These are phyloP conservation scores for Pseudogymnoascus sp. DNA, from an alignment of 2,329 filamentous ascomycete species.

Conservation along the genomic window DNA sequence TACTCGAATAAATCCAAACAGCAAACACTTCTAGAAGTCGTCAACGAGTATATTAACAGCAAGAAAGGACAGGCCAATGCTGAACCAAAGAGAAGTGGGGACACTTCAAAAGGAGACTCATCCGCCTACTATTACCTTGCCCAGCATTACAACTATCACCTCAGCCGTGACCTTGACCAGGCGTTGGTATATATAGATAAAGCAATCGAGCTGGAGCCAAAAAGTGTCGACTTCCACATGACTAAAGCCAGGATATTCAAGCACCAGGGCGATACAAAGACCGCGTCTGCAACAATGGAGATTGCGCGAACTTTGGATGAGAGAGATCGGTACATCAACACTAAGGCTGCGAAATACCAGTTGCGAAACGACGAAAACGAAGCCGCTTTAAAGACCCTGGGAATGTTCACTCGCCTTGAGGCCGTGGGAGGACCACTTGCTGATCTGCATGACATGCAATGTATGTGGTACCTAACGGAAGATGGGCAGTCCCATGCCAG, in stretches of 20 bases:
- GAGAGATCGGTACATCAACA: conserved; percentile 95
- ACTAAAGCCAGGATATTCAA: conserved; percentile 94
- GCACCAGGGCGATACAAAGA: conserved; percentile 69
- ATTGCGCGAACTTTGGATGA: conserved; percentile 75
- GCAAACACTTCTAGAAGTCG: conserved; percentile 64
- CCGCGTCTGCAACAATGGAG: conserved; percentile 83
- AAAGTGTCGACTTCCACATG: conserved; percentile 86
- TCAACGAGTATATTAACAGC: conserved; percentile 66
- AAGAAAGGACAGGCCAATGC: conserved; percentile 36
- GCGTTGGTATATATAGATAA: conserved; percentile 76
- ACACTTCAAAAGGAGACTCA: conserved; percentile 57
- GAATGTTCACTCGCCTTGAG: conserved; percentile 88
- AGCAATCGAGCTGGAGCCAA: conserved; percentile 69
- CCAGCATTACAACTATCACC: conserved; percentile 91
- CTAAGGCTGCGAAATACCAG: conserved; percentile 94
- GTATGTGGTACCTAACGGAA: conserved; percentile 92
- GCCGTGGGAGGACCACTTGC: conserved; percentile 78
- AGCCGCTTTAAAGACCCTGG: conserved; percentile 77
- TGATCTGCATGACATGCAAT: conserved; percentile 96
- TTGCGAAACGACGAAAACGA: conserved; percentile 87
- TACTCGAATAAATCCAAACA: conserved; percentile 74
- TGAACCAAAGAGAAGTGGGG: conserved; percentile 35
- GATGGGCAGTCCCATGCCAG: conserved; percentile 85
- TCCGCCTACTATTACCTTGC: conserved; percentile 88
- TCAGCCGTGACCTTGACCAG: conserved; percentile 75